These are phyloP conservation scores for Kwoniella bestiolae DNA, from an alignment of 768 basidiomycete species.

Conservation along the genomic window DNA sequence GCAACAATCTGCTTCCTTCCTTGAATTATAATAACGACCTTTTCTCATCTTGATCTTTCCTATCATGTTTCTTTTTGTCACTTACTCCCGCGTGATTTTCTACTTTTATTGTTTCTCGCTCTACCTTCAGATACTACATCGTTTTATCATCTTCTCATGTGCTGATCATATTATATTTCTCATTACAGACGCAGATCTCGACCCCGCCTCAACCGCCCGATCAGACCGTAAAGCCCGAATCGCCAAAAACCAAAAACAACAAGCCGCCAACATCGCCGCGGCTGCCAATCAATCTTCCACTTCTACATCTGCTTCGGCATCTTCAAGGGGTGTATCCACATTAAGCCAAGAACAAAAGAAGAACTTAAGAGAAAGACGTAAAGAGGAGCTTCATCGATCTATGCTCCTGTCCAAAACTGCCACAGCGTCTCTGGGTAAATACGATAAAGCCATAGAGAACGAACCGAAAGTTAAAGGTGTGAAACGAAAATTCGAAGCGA, in stretches of 20 bases:
- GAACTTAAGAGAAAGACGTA: constrained; percentile 62
- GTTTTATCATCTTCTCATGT: neutral
- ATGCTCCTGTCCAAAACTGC: constrained; percentile 76
- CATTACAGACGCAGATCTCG: constrained; percentile 71
- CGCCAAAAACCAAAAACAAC: constrained; percentile 83
- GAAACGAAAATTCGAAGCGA: constrained; percentile 94
- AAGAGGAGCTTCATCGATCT: constrained; percentile 74
- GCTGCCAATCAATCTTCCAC: constrained; percentile 39
- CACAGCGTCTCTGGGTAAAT: constrained; percentile 92
- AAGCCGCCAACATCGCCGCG: constrained; percentile 69
- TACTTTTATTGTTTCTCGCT: too few relatives aligned
- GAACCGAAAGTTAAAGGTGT: constrained; percentile 83
- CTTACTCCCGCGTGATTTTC: too few relatives aligned
- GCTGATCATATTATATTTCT: too few relatives aligned
- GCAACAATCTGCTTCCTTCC: too few relatives aligned
- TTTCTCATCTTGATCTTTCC: too few relatives aligned
- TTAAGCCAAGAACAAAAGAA: constrained; percentile 35
- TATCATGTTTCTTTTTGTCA: too few relatives aligned
- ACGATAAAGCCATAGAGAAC: constrained; percentile 85
- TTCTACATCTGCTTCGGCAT: constrained; percentile 18
- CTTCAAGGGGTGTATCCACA: neutral
- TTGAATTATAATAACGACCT: too few relatives aligned
- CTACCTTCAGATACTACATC: neutral
- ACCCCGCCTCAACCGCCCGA: constrained; percentile 76
- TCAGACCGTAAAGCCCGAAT: constrained; percentile 79